These are phyloP conservation scores for Kickxella alabastrina DNA, from an alignment of 192 early-diverging fungal species.

Conservation along the genomic window DNA sequence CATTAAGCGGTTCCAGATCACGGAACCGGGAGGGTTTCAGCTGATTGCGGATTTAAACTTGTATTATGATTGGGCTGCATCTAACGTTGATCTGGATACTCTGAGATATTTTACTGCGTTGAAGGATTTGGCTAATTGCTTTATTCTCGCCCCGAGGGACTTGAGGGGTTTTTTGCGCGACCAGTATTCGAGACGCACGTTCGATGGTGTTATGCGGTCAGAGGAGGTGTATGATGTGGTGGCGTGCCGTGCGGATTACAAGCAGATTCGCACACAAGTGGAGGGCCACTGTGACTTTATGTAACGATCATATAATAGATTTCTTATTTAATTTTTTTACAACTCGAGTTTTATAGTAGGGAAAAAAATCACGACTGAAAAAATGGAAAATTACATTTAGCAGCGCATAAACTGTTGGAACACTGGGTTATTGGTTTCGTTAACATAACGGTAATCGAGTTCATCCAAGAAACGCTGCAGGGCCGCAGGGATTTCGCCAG, in stretches of 20 bases:
- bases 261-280: constrained; percentile 39
- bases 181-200: constrained; percentile 41
- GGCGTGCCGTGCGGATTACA: constrained; percentile 49
- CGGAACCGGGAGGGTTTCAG: constrained; percentile 82
- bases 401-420: constrained; percentile 80
- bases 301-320: constrained; percentile 13
- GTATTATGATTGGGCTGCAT: constrained; percentile 46
- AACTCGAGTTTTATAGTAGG: no score
- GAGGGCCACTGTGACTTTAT: constrained; percentile 54
- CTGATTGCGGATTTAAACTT: constrained; percentile 63
- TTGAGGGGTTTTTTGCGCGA: constrained; percentile 42
- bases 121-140: constrained; percentile 52
- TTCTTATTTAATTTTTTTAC: no score
- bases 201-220: constrained; percentile 50
- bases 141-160: constrained; percentile 48
- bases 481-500: constrained; percentile 21
- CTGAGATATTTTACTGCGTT: constrained; percentile 46
- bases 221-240: constrained; percentile 54
- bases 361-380: no score
- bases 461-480: constrained; percentile 79
- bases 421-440: constrained; percentile 88
- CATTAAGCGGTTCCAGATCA: constrained; percentile 75
- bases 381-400: no score
- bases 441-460: constrained; percentile 81
- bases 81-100: constrained; percentile 28